Base-by-base conservation (phyloP, 176 grass and related monocot species). In the Oryza glaberrima region DNA sequence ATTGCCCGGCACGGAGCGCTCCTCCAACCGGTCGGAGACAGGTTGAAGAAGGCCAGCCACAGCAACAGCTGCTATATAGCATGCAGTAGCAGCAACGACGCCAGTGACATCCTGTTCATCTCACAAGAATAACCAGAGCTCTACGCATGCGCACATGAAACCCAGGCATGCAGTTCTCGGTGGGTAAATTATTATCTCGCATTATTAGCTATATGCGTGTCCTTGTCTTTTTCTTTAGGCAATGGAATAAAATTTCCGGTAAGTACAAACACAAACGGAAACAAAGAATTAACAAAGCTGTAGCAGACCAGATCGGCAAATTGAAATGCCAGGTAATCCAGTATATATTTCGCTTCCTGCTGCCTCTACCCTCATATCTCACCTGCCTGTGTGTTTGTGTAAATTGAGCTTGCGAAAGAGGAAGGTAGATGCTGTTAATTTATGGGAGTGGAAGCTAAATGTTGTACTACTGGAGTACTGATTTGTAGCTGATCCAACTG, bases 1-100 rank as follows among this genome's bases (percentile, higher is more conserved):
- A 25, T 80, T 89, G 45, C 85, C 90, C 4, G 87, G 86, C 69
- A 85, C 78, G 17, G 40, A 76, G 22, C 85, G 81, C 77, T 68
- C 45, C 56, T 78, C 78, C 78, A 83, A 32, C 17, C 26, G 80
- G 40, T 16, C 61, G 30, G 38, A 69, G 30, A 80, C 68, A 17
- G 76, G 80, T 49, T 86, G 67, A 86, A 49, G 19, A 16, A 6
- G 12, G 22, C 52, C 2, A 6, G 17, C 32, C 44, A 20, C 2
- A 43, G 20, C 70, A 17, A 74, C 7, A 28, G 34, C 68, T 15
- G 41, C 38, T 9, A 10, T 32, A 3, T 32, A 32, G 30, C 30
- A 32, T 32, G 73, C 41, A 9, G 72, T 9, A 10, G 73, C 41
- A 9, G 72, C 60, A 25, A 35, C 22, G 36, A 11, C 38, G 35